Evolutionary conservation across 2,329 filamentous ascomycete species (phyloP).

Genomic region (Raffaelea deltoideospora): DNA sequence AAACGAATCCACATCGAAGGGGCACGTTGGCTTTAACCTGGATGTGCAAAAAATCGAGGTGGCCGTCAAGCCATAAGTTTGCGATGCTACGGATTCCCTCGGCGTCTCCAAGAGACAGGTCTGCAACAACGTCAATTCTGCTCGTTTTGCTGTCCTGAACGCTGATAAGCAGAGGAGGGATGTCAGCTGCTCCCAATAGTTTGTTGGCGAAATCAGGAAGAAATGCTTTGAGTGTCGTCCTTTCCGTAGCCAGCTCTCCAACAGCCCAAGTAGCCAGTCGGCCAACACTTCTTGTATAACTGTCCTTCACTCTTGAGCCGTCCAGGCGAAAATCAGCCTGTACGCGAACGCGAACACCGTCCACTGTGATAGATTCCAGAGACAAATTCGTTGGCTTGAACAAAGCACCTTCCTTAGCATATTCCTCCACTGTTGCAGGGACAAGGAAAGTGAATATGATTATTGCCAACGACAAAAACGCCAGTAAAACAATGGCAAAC

Average conservation of each 20-base stretch:
- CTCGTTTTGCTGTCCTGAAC: slow-evolving; percentile 68
- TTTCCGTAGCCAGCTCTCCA: slow-evolving; percentile 55
- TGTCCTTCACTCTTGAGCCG: slow-evolving; percentile 55
- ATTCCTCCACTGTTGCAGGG: slow-evolving; percentile 67
- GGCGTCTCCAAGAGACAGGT: slow-evolving; percentile 60
- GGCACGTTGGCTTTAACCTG: slow-evolving; percentile 58
- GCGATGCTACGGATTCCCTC: slow-evolving; percentile 66
- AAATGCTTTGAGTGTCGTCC: slow-evolving; percentile 60
- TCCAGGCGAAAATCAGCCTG: slow-evolving; percentile 74
- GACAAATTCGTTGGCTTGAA: slow-evolving; percentile 74
- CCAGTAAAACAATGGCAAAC: slow-evolving; percentile 55
- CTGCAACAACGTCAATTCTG: slow-evolving; percentile 61
- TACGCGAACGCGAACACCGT: slow-evolving; percentile 65
- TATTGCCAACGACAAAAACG: slow-evolving; percentile 46
- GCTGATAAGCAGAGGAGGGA: slow-evolving; percentile 63
- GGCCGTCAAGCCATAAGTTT: slow-evolving; percentile 77
- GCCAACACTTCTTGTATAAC: slow-evolving; percentile 60
- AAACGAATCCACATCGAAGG: slow-evolving; percentile 65
- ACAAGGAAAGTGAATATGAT: slow-evolving; percentile 68
- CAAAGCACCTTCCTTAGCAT: slow-evolving; percentile 68
- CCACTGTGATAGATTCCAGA: slow-evolving; percentile 67
- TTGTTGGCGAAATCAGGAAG: slow-evolving; percentile 71
- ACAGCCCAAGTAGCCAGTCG: slow-evolving; percentile 68
- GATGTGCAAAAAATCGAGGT: slow-evolving; percentile 54
- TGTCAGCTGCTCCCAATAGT: slow-evolving; percentile 57